Base-by-base conservation (phyloP, 1,139 yeast species). In the Magnusiomyces tetraspermus region DNA sequence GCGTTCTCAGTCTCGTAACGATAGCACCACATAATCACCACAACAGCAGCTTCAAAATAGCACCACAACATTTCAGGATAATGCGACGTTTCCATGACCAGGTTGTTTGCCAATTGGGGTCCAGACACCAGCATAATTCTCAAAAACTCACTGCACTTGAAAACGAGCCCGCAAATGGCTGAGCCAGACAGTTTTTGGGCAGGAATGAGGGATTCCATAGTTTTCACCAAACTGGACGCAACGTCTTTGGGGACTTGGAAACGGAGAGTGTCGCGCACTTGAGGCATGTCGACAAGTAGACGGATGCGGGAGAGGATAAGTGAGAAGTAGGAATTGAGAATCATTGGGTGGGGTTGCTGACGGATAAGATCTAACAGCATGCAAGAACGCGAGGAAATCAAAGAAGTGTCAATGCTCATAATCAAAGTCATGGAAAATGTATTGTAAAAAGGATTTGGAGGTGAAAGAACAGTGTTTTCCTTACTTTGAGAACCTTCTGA, bases 1-100 rank as follows among this genome's bases (percentile, higher is more conserved):
- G 10, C 57, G 53, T 50, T 37, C 15, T 53, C 51, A 3, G 53
- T 59, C 48, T 66, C 68, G 21, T 65, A 61, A n/a, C 65, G 58
- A 42, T 63, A 63, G 49, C 64, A 60, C 70, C 70, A 67, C 60
- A 65, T 62, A 21, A 65, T 57, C 21, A 67, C 55, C 8, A 63
- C 58, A 40, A 66, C 53, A 0, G 63, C 55, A 28, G 64, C 51
- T 53, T 67, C 69, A 38, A 64, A 63, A 15, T 60, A 59, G 21
- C 60, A 54, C 40, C 63, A 52, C 17, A 63, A 42, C 41, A 60
- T 54, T 43, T 64, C 67, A n/a, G 60, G 55, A 26, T 58, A 53
- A 1, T 60, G 57, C 19, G 59, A 50, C 2, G 59, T 46, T 4
- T 19, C 24, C 24, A 15, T 17, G 31, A 24, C 8, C 19, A 42